Evolutionary conservation across 2,329 filamentous ascomycete species (phyloP), one percentile per base, ranked within the genome.

Genomic region (Xylaria sp.): DNA sequence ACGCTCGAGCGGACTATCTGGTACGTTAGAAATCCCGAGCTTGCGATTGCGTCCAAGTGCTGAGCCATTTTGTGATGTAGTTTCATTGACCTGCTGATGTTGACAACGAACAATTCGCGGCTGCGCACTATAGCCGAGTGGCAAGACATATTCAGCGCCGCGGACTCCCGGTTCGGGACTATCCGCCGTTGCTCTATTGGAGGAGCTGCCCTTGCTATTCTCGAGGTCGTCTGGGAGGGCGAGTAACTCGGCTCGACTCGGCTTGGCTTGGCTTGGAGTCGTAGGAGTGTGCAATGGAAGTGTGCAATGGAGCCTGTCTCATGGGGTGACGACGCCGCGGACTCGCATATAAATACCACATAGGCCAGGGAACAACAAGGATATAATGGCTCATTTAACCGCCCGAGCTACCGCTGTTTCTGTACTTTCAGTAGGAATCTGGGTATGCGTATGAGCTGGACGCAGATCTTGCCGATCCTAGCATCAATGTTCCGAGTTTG

Each of bases 51-150:
- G 23, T 7, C 7, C 43, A 50, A 23, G 30, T 23, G 23, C 15
- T 56, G 32, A 39, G n/a, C 52, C 18, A 32, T 30, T 15, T 32
- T 58, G 52, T 28, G 7, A 41, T 15, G 18, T 50, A 64, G 61
- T 50, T 59, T 58, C 28, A 57, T 64, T 8, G 61, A 58, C 53
- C 10, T 50, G 36, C 28, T 59, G 23, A 45, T 64, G 41, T 18
- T 58, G 43, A 59, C 61, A 4, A 59, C 45, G 30, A 65, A 59
- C 55, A 65, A 59, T 28, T 65, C 45, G 56, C 55, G 62, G 30
- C 62, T 65, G 28, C 62, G 62, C 43, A 41, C 62, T 15, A 60
- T 65, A 15, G 43, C 53, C 28, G 62, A 65, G 23, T 65, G 62
- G 62, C 62, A 65, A 43, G 28, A 53, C 34, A 41, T 65, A 28